Conservation (phyloP, 805 yeast species). For the Kodamaea hsintzibuensis region DNA sequence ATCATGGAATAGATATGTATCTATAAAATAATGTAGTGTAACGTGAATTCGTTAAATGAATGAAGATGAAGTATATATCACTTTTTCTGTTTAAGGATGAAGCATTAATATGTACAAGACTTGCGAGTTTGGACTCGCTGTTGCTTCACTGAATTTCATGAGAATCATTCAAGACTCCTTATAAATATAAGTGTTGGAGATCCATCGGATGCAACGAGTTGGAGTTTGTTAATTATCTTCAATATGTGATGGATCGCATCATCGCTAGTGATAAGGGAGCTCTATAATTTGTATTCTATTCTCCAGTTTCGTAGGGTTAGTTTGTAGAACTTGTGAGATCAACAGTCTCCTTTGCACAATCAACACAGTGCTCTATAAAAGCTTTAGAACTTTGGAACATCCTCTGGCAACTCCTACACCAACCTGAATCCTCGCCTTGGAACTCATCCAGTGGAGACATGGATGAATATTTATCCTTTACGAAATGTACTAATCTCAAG, state of each 20-base stretch:
- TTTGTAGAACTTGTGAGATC: not conserved
- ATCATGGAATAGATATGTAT: conserved; percentile 1
- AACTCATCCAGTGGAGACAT: conserved; percentile 15
- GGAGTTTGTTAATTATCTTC: too few species aligned
- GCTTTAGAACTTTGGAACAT: conserved; percentile 54
- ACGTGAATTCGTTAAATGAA: not conserved
- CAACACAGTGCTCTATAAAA: conserved; percentile 65
- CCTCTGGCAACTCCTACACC: conserved; percentile 65
- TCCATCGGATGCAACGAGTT: too few species aligned
- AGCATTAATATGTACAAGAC: too few species aligned
- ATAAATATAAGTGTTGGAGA: too few species aligned
- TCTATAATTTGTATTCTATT: too few species aligned
- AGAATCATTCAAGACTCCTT: too few species aligned
- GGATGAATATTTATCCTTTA: conserved; percentile 42
- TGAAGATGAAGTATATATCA: too few species aligned
- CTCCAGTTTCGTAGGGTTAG: not conserved
- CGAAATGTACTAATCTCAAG: conserved; percentile 66
- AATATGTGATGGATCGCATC: too few species aligned
- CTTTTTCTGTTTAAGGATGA: too few species aligned
- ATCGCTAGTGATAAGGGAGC: too few species aligned
- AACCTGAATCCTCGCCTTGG: conserved; percentile 54
- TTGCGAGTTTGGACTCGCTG: too few species aligned
- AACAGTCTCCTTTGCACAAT: conserved; percentile 47
- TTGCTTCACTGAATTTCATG: too few species aligned
- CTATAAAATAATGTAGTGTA: not conserved